Evolutionary conservation across 2,329 filamentous ascomycete species (phyloP).

Genomic region (Rasamsonia emersonii): DNA sequence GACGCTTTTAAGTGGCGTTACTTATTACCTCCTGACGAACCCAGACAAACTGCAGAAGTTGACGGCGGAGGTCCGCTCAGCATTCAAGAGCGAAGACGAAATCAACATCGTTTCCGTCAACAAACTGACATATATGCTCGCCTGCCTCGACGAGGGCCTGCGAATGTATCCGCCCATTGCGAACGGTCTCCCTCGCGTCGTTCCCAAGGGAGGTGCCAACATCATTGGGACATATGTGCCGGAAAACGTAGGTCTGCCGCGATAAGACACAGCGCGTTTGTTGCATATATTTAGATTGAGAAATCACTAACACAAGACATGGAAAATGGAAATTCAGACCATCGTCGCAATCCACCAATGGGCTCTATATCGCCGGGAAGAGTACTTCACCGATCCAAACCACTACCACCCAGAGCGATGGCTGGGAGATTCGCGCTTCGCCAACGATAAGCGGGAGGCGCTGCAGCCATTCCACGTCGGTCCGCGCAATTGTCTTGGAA

Average conservation of each 20-base stretch:
- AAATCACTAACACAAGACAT: too few species aligned
- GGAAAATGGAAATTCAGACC: constrained; percentile 22
- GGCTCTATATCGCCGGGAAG: constrained; percentile 36
- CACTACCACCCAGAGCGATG: constrained; percentile 41
- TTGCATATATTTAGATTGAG: not conserved
- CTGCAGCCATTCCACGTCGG: constrained; percentile 44
- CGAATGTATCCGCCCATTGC: constrained; percentile 33
- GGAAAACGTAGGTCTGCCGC: constrained; percentile 9
- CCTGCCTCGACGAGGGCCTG: constrained; percentile 36
- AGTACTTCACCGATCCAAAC: constrained; percentile 39
- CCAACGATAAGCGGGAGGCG: constrained; percentile 34
- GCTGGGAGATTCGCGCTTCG: constrained; percentile 22
- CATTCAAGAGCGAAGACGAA: constrained; percentile 28
- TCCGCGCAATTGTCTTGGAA: constrained; percentile 44
- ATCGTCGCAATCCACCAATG: constrained; percentile 38
- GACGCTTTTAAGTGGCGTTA: constrained; percentile 33
- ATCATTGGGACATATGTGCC: constrained; percentile 16
- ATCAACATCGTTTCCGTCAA: constrained; percentile 28
- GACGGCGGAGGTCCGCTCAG: constrained; percentile 30
- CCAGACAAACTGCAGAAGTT: constrained; percentile 23
- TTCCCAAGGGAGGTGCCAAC: constrained; percentile 11
- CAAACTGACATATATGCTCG: constrained; percentile 32
- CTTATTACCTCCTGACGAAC: constrained; percentile 33
- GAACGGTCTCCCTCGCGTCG: constrained; percentile 14
- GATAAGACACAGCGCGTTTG: not conserved